Percentiles rank a stretch among this genome's conserved stretches.
These are phyloP conservation scores for Russula sp. DNA, from an alignment of 768 basidiomycete species.

Conservation along the genomic window DNA sequence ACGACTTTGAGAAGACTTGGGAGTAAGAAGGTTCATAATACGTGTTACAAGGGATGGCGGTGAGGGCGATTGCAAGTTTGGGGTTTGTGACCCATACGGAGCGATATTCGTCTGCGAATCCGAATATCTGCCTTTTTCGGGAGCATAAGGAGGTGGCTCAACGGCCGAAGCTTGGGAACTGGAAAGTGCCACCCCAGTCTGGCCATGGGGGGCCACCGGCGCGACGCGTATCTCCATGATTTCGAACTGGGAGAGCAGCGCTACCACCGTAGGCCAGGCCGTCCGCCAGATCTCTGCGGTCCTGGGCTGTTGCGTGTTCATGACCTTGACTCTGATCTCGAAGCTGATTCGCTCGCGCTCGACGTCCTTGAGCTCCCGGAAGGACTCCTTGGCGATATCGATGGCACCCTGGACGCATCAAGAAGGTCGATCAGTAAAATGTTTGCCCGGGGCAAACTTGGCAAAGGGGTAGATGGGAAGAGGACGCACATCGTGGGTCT, in stretches of 20 bases:
- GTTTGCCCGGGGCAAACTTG: not conserved
- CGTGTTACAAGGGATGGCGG: not conserved
- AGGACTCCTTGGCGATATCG: conserved; percentile 28
- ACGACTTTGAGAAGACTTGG: too few relatives aligned
- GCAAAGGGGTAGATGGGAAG: not conserved
- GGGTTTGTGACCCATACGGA: not conserved
- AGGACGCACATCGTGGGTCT: conserved; percentile 30
- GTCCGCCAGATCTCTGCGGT: conserved; percentile 32
- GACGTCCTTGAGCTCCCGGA: conserved; percentile 30
- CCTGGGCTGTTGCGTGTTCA: conserved; percentile 14
- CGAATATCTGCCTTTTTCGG: not conserved
- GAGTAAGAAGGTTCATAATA: not conserved
- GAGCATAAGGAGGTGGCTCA: conserved; percentile 23
- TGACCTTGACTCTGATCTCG: conserved; percentile 30
- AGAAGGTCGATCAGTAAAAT: too few relatives aligned
- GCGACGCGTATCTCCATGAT: conserved; percentile 22
- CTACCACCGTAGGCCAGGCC: conserved; percentile 32
- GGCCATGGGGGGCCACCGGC: not conserved
- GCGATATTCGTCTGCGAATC: not conserved
- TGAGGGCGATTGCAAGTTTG: not conserved
- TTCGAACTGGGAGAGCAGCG: conserved; percentile 33
- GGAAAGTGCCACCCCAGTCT: not conserved
- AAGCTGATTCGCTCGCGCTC: conserved; percentile 30
- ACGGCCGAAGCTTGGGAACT: not conserved
- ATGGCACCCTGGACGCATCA: conserved; percentile 30